Evolutionary conservation across 805 yeast genomes (phyloP), one percentile per base, ranked within the genome.

Genomic region (Cyberlindnera saturnus): DNA sequence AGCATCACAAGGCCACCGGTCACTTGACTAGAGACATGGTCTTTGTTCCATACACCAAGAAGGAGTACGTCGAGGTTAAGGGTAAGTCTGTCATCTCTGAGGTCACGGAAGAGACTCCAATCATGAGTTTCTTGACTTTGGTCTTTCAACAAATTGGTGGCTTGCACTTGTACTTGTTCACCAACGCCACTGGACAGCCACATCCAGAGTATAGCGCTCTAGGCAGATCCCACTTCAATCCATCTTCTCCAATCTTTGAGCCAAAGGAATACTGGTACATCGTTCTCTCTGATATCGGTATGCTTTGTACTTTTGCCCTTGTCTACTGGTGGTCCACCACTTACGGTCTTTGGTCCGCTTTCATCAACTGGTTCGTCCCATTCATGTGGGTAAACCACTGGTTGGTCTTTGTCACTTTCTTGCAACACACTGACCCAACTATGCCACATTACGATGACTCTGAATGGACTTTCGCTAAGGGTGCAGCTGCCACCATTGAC

Each of bases 401-500:
- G 84, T 68, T 78, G 56, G 83, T 78, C 32, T 74, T 78, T 53
- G 75, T 78, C 49, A 78, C 84, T 16, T 78, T 68, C 62, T 68
- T 78, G 52, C 84, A 78, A 63, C 84, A 78, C 61, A 73, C 82
- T 16, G 82, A 77, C 58, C 73, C 79, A 39, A 60, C 71, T 2
- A 66, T 77, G 71, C 81, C 83, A 33, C 84, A 78, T 57, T 78
- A 78, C 60, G 73, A 69, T 38, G 73, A 69, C 41, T 55, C 60
- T 15, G 73, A 75, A 62, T 78, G 84, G 84, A 77, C 72, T 45
- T 78, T 78, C 52, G 82, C 82, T 44, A 68, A 79, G 56, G 84
- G 84, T 60, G 82, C 84, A 8, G 82, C 82, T 48, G 76, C 82
- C 36, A 78, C 84, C 32, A 75, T 78, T 48, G 84, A 78, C 59